phyloP scores from a whole-genome alignment of 257 asterid species.

The Nicotiana paniculata region DNA sequence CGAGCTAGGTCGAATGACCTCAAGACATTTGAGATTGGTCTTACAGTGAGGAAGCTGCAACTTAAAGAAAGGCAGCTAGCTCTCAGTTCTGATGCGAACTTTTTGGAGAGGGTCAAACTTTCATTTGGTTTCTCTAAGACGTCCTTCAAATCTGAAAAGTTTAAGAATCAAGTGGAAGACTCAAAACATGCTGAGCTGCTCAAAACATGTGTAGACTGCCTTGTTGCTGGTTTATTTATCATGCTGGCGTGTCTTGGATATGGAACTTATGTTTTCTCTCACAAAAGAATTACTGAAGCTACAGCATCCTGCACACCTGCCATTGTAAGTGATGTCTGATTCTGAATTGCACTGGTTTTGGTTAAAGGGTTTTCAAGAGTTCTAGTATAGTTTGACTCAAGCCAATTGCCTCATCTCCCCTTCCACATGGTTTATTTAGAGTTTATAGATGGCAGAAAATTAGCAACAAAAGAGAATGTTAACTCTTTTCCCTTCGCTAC shows the following conservation, averaged over 20 bases:
- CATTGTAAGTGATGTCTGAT: constrained; percentile 29
- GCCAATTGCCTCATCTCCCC: not conserved
- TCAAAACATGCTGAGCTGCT: constrained; percentile 66
- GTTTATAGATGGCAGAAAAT: not conserved
- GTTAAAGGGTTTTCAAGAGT: not conserved
- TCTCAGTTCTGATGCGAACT: constrained; percentile 44
- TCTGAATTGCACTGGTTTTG: not conserved
- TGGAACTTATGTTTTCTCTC: constrained; percentile 68
- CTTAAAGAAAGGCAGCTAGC: constrained; percentile 63
- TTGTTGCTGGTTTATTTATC: constrained; percentile 64
- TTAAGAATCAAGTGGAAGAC: constrained; percentile 71
- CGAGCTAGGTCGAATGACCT: constrained; percentile 81
- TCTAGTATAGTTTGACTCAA: not conserved
- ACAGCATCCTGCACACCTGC: constrained; percentile 64
- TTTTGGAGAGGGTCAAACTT: constrained; percentile 65
- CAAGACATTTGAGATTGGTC: constrained; percentile 65
- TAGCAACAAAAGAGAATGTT: not conserved
- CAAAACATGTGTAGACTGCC: constrained; percentile 64
- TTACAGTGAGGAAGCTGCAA: constrained; percentile 49
- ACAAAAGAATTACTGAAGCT: constrained; percentile 65
- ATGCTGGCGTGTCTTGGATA: constrained; percentile 65
- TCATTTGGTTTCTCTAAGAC: constrained; percentile 84
- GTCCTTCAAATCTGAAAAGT: constrained; percentile 61
- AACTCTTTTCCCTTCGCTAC: not conserved
- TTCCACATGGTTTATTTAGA: not conserved